These are phyloP conservation scores for Ligustrum vulgare DNA, from an alignment of 257 asterid genomes.

Conservation along the genomic window DNA sequence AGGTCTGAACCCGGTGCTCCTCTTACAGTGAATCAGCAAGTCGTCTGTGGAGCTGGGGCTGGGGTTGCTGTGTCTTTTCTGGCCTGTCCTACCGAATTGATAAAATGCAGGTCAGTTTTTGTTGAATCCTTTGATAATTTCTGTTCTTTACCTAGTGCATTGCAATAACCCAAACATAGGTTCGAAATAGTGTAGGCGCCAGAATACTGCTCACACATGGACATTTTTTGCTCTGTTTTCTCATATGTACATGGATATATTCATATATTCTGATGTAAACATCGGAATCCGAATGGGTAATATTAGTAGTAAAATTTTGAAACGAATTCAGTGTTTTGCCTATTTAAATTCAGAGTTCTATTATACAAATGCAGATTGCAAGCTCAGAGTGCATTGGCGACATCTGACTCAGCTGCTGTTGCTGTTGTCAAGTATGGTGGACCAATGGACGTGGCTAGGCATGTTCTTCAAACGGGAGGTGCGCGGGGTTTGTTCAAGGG, in stretches of 20 bases:
- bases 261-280: neutral
- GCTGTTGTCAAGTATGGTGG: conserved; percentile 65
- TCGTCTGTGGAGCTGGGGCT: conserved; percentile 88
- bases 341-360: neutral
- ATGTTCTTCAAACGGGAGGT: conserved; percentile 67
- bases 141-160: neutral
- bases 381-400: conserved; percentile 69
- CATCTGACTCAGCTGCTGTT: conserved; percentile 35
- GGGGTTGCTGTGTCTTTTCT: conserved; percentile 80
- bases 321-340: neutral
- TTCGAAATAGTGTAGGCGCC: neutral
- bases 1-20: conserved; percentile 77
- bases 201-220: neutral
- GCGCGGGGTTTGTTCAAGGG: conserved; percentile 75
- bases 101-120: conserved; percentile 76
- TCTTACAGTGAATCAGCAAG: conserved; percentile 69
- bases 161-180: neutral
- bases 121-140: neutral
- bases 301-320: neutral
- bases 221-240: neutral
- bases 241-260: neutral
- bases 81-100: conserved; percentile 92
- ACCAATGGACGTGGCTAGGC: conserved; percentile 84
- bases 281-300: neutral
- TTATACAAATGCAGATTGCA: conserved; percentile 55